Evolutionary conservation across 1,284 basidiomycete species (phyloP).

Genomic region (Malassezia pachydermatis): DNA sequence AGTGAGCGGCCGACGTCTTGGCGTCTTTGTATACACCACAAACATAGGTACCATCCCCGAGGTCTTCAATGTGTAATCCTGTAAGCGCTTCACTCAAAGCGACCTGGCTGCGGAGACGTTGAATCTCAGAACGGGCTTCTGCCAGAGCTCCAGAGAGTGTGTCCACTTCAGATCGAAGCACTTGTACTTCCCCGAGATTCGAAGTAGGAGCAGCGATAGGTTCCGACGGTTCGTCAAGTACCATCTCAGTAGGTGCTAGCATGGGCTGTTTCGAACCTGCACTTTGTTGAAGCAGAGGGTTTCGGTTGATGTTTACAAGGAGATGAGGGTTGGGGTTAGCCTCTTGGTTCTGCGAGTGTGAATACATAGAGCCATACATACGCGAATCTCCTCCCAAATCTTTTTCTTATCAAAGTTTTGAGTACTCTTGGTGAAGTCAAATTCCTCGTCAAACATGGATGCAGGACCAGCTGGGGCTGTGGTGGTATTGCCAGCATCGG

Average conservation of each 20-base stretch:
- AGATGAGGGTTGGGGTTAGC: background rate
- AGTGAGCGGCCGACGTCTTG: background rate
- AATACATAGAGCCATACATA: background rate
- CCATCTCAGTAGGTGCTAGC: constrained; percentile 15
- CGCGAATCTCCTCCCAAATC: constrained; percentile 19
- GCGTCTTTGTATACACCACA: constrained; percentile 4
- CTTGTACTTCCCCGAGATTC: too few relatives aligned
- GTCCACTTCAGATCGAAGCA: background rate
- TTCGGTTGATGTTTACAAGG: constrained; percentile 15
- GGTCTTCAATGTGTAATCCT: constrained; percentile 7
- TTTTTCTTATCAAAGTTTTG: constrained; percentile 20
- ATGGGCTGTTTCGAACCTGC: constrained; percentile 6
- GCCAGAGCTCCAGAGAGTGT: background rate
- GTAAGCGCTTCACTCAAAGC: constrained; percentile 14
- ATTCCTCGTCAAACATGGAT: constrained; percentile 5
- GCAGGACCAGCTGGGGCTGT: background rate
- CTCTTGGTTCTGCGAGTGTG: constrained; percentile 8
- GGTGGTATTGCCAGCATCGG: background rate
- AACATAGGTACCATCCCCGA: constrained; percentile 1
- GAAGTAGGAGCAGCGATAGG: background rate
- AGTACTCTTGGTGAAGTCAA: constrained; percentile 17
- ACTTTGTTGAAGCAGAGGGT: background rate
- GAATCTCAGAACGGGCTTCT: background rate
- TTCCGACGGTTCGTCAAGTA: constrained; percentile 2
- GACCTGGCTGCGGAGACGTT: background rate